Percentiles rank a stretch among this genome's conserved stretches.
Conservation (phyloP, 345 rosid genomes). For the Aethionema arabicum region DNA sequence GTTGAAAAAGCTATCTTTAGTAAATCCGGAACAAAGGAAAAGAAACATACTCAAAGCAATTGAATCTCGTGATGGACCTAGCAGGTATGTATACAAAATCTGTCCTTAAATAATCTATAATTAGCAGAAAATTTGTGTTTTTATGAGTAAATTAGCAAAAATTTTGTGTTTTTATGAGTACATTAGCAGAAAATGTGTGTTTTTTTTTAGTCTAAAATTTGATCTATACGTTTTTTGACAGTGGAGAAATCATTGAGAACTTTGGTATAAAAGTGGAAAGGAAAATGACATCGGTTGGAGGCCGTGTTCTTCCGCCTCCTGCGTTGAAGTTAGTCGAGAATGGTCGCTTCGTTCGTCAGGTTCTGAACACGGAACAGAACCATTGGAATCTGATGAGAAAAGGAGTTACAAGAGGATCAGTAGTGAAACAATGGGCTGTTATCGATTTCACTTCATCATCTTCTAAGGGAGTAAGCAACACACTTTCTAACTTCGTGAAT, state of each 20-base stretch:
- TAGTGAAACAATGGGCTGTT: conserved; percentile 67
- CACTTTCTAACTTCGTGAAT: conserved; percentile 37
- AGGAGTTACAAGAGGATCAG: conserved; percentile 61
- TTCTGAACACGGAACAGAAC: conserved; percentile 46
- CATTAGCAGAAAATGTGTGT: not conserved
- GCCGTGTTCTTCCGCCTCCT: conserved; percentile 80
- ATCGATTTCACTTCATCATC: conserved; percentile 53
- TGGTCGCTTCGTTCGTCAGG: conserved; percentile 41
- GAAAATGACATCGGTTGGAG: conserved; percentile 62
- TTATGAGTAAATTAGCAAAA: not conserved
- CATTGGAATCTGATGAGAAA: conserved; percentile 76
- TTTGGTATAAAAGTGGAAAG: conserved; percentile 62
- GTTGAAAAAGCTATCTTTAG: conserved; percentile 55
- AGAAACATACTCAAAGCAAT: conserved; percentile 51
- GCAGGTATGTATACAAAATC: conserved; percentile 50
- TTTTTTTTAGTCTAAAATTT: not conserved
- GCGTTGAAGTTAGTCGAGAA: conserved; percentile 49
- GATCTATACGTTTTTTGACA: conserved; percentile 34
- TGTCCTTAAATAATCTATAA: not conserved
- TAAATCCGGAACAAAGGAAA: conserved; percentile 45
- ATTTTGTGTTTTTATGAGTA: not conserved
- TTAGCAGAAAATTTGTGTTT: not conserved
- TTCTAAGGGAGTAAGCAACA: conserved; percentile 32
- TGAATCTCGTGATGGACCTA: conserved; percentile 53
- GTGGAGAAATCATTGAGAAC: conserved; percentile 54